Evolutionary conservation across 768 basidiomycete genomes (phyloP).

Genomic region (Xerocomellus dryophilus): DNA sequence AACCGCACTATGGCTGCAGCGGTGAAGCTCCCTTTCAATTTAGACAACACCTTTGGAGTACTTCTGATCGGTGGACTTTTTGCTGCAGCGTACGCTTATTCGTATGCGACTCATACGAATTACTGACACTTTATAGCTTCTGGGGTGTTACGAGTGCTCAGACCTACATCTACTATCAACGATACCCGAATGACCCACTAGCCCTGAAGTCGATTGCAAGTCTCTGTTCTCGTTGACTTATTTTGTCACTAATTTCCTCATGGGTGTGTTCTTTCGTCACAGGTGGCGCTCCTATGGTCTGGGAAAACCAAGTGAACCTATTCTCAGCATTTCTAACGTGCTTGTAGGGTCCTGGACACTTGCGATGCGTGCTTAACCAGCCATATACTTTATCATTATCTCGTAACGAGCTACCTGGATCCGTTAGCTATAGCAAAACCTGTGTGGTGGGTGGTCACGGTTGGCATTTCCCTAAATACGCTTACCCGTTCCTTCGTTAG

Average conservation of each 20-base stretch:
- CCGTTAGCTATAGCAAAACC: constrained; percentile 40
- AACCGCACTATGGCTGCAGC: neutral
- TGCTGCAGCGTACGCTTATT: constrained; percentile 47
- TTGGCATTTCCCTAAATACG: neutral
- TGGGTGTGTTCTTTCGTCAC: constrained; percentile 26
- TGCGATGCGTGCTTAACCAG: constrained; percentile 50
- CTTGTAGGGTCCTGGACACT: constrained; percentile 43
- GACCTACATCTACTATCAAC: constrained; percentile 48
- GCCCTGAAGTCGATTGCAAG: constrained; percentile 39
- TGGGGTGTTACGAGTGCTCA: constrained; percentile 57
- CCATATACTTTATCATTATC: constrained; percentile 57
- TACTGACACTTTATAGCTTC: constrained; percentile 35
- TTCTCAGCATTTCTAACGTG: neutral
- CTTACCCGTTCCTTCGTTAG: constrained; percentile 25
- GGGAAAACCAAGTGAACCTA: neutral
- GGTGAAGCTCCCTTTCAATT: constrained; percentile 30
- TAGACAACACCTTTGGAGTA: constrained; percentile 48
- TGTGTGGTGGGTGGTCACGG: constrained; percentile 39
- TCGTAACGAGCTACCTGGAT: constrained; percentile 52
- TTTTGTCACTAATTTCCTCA: constrained; percentile 35
- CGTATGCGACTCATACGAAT: neutral
- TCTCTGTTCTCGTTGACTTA: neutral
- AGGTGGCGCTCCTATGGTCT: constrained; percentile 21
- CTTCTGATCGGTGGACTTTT: constrained; percentile 54
- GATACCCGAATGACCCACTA: constrained; percentile 33